Base-by-base conservation (phyloP, 441 rosid genomes). In the Populus tomentosa region DNA sequence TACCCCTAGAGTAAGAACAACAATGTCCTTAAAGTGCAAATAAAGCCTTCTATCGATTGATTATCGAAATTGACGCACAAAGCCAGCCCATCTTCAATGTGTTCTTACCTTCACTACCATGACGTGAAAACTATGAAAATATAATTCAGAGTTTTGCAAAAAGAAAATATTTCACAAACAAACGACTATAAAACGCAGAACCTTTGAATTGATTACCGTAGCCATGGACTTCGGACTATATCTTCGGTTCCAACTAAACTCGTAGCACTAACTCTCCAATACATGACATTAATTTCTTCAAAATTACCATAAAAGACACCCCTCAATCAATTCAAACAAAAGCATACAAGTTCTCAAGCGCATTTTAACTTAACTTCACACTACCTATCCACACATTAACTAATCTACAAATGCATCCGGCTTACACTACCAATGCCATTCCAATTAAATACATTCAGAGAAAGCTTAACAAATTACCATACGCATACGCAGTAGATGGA, bases 401-500 rank as follows among this genome's bases (percentile, higher is more conserved):
- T 35, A 21, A 61, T 33, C 64, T 35, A 16, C 10, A 69, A 67
- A 33, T 30, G 23, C 23, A 70, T 77, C 70, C 14, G 42, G 64
- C 70, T 64, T 32, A 71, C 71, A 64, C 46, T n/a, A 62, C 59
- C 9, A 64, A 65, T 59, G 20, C 14, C 40, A 59, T 20, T 42
- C 26, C 30, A 61, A 32, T 46, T 65, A 36, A 65, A 53, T 70
- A 11, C 10, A 77, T 35, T 9, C 28, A 59, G 53, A n/a, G n/a
- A 69, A 16, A 61, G 23, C 65, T 61, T 21, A 3, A 59, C n/a
- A 75, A 87, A 82, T 88, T 87, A 96, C 99, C 99, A 79, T 94
- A 96, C 24, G 99, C 98, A 86, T 94, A 96, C 0, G 99, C 99
- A 61, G 89, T 88, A 0, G 96, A 86, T 14, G 94, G 92, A 84